Base-by-base conservation (phyloP, 169 alveolate genomes). In the Babesia caballi region DNA sequence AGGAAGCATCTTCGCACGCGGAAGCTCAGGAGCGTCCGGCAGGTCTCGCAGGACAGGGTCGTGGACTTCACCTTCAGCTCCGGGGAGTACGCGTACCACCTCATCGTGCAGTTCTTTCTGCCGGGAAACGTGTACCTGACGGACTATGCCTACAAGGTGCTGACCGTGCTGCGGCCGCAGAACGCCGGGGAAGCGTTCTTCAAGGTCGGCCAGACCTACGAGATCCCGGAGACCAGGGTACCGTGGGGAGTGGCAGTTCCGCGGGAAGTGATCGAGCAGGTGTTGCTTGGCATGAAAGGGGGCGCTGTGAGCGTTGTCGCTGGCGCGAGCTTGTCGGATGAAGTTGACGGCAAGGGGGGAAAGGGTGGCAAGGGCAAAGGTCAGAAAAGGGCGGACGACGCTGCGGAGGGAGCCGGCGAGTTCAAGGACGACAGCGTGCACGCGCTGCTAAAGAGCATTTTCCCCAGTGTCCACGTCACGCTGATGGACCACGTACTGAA, bases 41-140 rank as follows among this genome's bases (percentile, higher is more conserved):
- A 96, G 72, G 80, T 95, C 25, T 97, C 95, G 12, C 91, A 93
- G 51, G 98, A 96, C 69, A 88, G 99, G 76, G 97, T 95, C 17
- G 89, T 95, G 40, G 97, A 92, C 54, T 82, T 94, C 28, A 89
- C 94, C 44, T 95, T 96, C 74, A 96, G 97, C 52, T 85, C 91
- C 58, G 98, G 95, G 21, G 99, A 95, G 49, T 86, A 91, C 53
- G 92, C 93, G 2, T 85, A 83, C 54, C 97, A 96, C 80, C 66
- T 96, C n/a, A 86, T 96, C 38, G 86, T 96, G 2, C 98, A 96
- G 77, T 88, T 96, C 49, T 96, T 94, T 71, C 93, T 96, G 41
- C 89, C 94, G 44, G 99, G 99, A 49, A 96, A 96, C 82, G 83
- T 96, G 25, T 89, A 94, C 52, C 82, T 96, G 47, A 94, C 98